A percentile compares a stretch with the other conserved stretches of the same genome.
Evolutionary conservation across 2,329 filamentous ascomycete genomes (phyloP).

Genomic region (Fusarium coicis): DNA sequence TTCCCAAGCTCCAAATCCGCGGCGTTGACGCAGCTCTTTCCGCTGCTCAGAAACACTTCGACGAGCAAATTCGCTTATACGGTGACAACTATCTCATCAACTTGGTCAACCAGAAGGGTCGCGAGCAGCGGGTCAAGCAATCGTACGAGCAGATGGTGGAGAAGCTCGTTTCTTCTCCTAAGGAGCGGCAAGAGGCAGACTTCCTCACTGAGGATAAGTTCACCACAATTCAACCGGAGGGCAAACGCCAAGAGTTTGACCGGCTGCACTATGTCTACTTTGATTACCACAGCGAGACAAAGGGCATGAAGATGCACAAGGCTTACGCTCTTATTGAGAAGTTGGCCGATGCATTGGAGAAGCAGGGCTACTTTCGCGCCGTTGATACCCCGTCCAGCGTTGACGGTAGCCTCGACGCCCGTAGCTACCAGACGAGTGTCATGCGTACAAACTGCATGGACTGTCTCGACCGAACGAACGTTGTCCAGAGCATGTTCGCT

Average conservation of each 20-base stretch:
- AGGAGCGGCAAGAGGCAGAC: conserved; percentile 74
- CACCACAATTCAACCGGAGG: conserved; percentile 75
- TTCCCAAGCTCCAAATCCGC: conserved; percentile 87
- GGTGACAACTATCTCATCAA: conserved; percentile 98
- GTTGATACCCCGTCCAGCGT: conserved; percentile 81
- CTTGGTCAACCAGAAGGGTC: conserved; percentile 94
- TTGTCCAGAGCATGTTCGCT: conserved; percentile 96
- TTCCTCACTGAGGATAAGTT: conserved; percentile 80
- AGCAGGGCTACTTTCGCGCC: conserved; percentile 92
- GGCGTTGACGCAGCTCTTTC: conserved; percentile 82
- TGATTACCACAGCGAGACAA: conserved; percentile 98
- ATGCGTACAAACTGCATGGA: conserved; percentile 99
- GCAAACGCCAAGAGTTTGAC: conserved; percentile 73
- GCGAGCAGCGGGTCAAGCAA: conserved; percentile 88
- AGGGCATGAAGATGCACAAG: conserved; percentile 92
- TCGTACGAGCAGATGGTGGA: conserved; percentile 94
- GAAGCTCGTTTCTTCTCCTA: conserved; percentile 74
- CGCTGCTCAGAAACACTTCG: conserved; percentile 87
- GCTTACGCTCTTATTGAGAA: conserved; percentile 87
- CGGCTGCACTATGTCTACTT: conserved; percentile 97
- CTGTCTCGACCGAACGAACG: conserved; percentile 96
- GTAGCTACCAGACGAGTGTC: conserved; percentile 85
- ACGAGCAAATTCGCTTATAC: conserved; percentile 92
- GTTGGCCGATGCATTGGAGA: conserved; percentile 77
- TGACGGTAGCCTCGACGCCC: conserved; percentile 80